A percentile compares a stretch with the other conserved stretches of the same genome.
Conservation (phyloP, 345 rosid genomes). For the Euphorbia pulcherrima region DNA sequence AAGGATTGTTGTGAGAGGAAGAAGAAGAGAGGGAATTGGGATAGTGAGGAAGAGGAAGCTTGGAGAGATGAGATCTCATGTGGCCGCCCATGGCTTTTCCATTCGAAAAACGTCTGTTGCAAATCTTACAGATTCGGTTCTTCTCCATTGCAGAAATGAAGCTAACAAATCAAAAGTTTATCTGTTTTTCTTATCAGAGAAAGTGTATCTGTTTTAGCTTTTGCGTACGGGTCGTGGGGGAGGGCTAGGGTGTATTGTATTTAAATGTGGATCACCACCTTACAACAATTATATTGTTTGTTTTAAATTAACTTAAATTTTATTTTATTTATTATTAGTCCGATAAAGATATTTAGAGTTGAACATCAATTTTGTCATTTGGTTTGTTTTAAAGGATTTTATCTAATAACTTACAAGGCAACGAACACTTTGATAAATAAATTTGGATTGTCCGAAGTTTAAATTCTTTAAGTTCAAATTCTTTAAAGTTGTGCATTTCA, state of each 20-base stretch:
- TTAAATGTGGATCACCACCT: neutral
- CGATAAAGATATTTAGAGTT: no score
- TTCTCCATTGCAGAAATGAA: slow-evolving; percentile 23
- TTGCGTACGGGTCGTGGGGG: neutral
- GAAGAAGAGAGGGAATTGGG: slow-evolving; percentile 10
- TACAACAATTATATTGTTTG: neutral
- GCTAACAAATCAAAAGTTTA: neutral
- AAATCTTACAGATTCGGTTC: slow-evolving; percentile 47
- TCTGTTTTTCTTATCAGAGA: no score
- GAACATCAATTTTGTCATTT: no score
- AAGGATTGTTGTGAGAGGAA: slow-evolving; percentile 12
- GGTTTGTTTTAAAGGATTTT: no score
- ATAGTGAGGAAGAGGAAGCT: slow-evolving; percentile 35
- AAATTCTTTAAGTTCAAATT: no score
- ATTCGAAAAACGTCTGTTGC: slow-evolving; percentile 43
- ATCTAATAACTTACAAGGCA: no score
- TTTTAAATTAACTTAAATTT: no score
- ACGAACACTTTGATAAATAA: no score
- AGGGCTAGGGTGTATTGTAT: neutral
- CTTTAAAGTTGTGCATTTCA: no score
- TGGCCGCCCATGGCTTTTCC: slow-evolving; percentile 77
- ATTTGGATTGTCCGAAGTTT: no score
- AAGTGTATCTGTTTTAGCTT: neutral
- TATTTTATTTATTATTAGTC: no score
- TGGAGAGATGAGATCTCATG: slow-evolving; percentile 56